A percentile compares a stretch with the other conserved stretches of the same genome.
Conservation (phyloP, 176 grass and related monocot species). For the Eleusine coracana region DNA sequence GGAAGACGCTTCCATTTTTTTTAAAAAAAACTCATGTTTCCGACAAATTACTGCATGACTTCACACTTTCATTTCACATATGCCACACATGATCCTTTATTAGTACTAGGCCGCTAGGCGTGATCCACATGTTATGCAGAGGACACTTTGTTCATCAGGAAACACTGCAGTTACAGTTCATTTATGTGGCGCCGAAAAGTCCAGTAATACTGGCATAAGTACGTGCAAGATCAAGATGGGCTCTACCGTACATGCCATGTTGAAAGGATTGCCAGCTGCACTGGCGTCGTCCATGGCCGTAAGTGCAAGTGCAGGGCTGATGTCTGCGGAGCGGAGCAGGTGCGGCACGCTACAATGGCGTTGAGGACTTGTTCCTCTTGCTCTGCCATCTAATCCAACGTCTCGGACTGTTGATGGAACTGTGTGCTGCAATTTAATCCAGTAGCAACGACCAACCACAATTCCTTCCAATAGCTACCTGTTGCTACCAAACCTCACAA, state of each 20-base stretch:
- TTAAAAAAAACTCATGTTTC: too few relatives aligned
- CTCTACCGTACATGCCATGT: neutral
- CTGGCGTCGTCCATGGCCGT: neutral
- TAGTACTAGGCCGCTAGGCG: neutral
- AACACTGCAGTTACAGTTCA: neutral
- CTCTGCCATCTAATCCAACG: neutral
- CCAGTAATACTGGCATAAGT: neutral
- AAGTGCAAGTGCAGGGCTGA: neutral
- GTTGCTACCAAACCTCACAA: neutral
- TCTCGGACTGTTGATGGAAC: neutral
- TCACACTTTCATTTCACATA: neutral
- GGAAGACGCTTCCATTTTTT: too few relatives aligned
- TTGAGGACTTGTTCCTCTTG: neutral
- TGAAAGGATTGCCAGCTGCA: neutral
- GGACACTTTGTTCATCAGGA: neutral
- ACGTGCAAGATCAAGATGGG: neutral
- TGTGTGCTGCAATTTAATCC: too few relatives aligned
- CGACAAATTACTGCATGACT: neutral
- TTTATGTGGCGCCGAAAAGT: slow-evolving; percentile 9
- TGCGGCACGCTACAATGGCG: neutral
- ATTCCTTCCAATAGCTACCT: neutral
- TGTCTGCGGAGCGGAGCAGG: neutral
- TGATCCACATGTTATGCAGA: neutral
- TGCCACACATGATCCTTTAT: neutral
- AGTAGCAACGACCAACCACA: neutral